Percentiles rank a stretch among this genome's conserved stretches.
These are phyloP conservation scores for Quillaja saponaria DNA, from an alignment of 306 rosid genomes.

Conservation along the genomic window DNA sequence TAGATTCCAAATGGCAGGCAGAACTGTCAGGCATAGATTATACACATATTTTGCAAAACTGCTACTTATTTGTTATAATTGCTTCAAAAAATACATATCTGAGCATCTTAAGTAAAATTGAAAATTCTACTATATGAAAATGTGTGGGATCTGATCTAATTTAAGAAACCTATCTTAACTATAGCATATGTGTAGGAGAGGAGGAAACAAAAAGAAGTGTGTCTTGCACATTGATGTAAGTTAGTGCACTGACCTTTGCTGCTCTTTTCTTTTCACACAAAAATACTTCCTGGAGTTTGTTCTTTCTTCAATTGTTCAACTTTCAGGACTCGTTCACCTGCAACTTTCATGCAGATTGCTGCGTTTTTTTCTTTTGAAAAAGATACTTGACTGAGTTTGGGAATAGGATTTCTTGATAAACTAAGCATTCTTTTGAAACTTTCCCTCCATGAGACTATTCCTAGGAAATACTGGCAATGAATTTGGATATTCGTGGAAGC, in stretches of 20 bases:
- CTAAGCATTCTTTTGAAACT: slow-evolving; percentile 28
- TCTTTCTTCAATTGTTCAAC: slow-evolving; percentile 30
- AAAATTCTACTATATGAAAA: slow-evolving; percentile 48
- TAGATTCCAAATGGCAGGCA: too few relatives aligned
- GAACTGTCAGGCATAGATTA: too few relatives aligned
- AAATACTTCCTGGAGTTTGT: slow-evolving; percentile 9
- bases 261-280: slow-evolving; percentile 23
- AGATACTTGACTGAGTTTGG: slow-evolving; percentile 5
- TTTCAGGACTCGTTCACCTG: background rate
- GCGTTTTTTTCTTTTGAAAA: too few relatives aligned
- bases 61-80: slow-evolving; percentile 46
- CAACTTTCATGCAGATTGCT: background rate
- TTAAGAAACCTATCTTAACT: slow-evolving; percentile 41
- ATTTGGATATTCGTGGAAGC: slow-evolving; percentile 24
- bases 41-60: too few relatives aligned
- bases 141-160: slow-evolving; percentile 56
- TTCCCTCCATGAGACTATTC: slow-evolving; percentile 28
- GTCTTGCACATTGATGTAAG: slow-evolving; percentile 23
- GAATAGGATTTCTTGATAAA: slow-evolving; percentile 27
- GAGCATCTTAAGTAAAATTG: slow-evolving; percentile 43
- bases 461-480: slow-evolving; percentile 31
- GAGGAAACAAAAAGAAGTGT: slow-evolving; percentile 33
- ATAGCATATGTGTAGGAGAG: slow-evolving; percentile 35
- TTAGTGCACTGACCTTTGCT: slow-evolving; percentile 26
- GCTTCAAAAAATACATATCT: slow-evolving; percentile 48